Evolutionary conservation across 768 basidiomycete genomes (phyloP), one percentile per base, ranked within the genome.

Genomic region (Russula ochroleuca): DNA sequence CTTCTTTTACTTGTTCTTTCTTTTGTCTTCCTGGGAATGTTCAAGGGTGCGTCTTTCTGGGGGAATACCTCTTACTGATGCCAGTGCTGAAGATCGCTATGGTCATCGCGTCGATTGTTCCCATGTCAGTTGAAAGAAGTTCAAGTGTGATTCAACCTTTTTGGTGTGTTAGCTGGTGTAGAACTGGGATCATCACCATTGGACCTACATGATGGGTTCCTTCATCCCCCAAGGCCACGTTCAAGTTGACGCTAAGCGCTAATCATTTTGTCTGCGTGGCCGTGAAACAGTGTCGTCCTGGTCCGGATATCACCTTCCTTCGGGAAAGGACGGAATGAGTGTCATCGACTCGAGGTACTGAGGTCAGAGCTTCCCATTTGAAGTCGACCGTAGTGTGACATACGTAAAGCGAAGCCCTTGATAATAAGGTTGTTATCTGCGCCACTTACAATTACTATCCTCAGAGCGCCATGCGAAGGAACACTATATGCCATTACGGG

Each of bases 391-490:
- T 6, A 35, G 35, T 10, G 15, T 49, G 15, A 28, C 25, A 49
- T 28, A 49, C 48, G 25, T 17, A 17, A 51, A 19, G 8, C 28
- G 31, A 86, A 85, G 65, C 75, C 78, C 74, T 81, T 81, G 71
- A 87, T 82, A 61, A 87, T 81, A 11, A 84, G 72, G 68, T 85
- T 86, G 71, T 83, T 81, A 73, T 83, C 85, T 85, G 58, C 6
- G 43, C 43, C 43, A 17, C 25, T 13, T 15, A 15, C 25, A 17
- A 28, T 49, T 8, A 28, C 25, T 47, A n/a, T 13, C 13, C 10
- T n/a, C n/a, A 45, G 21, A 47, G 21, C n/a, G n/a, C 45, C 11
- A 13, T 21, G 21, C 45, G 21, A 19, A 47, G 21, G n/a, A n/a
- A 21, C n/a, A 21, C 45, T 21, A 47, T 47, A 13, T 47, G 21